These are phyloP conservation scores for Myriosclerotinia duriaeana DNA, from an alignment of 2,329 filamentous ascomycete genomes.

Conservation along the genomic window DNA sequence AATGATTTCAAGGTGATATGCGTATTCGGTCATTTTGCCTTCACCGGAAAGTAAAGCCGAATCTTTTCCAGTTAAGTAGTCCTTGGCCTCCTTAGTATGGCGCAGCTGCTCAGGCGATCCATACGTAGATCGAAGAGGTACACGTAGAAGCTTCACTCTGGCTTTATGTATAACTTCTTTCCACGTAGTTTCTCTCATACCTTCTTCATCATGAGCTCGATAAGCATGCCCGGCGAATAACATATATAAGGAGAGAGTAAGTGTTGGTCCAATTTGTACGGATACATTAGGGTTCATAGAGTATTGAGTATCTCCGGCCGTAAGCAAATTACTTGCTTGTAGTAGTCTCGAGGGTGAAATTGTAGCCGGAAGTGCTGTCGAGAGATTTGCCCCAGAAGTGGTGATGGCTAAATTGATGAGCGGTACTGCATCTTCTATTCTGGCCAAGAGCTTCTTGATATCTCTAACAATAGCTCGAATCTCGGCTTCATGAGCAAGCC, in stretches of 20 bases:
- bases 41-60: conserved; percentile 32
- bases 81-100: conserved; percentile 19
- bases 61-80: conserved; percentile 25
- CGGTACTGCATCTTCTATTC: conserved; percentile 89
- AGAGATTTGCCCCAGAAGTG: conserved; percentile 84
- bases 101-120: conserved; percentile 13
- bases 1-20: conserved; percentile 66
- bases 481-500: conserved; percentile 60
- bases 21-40: conserved; percentile 53
- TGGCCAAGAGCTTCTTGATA: conserved; percentile 70
- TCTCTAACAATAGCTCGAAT: conserved; percentile 69
- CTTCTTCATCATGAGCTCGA: conserved; percentile 44
- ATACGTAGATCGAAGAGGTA: conserved; percentile 33
- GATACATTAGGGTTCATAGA: conserved; percentile 59
- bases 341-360: conserved; percentile 88
- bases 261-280: conserved; percentile 83
- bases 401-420: conserved; percentile 92
- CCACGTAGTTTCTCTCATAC: conserved; percentile 63
- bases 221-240: conserved; percentile 77
- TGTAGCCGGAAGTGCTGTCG: conserved; percentile 72
- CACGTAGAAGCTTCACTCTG: conserved; percentile 64
- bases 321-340: conserved; percentile 90
- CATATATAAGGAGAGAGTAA: conserved; percentile 90
- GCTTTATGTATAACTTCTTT: conserved; percentile 97
- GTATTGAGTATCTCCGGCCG: conserved; percentile 82